phyloP scores from a whole-genome alignment of 2,329 filamentous ascomycete species.

The Sclerotinia sclerotiorum region DNA sequence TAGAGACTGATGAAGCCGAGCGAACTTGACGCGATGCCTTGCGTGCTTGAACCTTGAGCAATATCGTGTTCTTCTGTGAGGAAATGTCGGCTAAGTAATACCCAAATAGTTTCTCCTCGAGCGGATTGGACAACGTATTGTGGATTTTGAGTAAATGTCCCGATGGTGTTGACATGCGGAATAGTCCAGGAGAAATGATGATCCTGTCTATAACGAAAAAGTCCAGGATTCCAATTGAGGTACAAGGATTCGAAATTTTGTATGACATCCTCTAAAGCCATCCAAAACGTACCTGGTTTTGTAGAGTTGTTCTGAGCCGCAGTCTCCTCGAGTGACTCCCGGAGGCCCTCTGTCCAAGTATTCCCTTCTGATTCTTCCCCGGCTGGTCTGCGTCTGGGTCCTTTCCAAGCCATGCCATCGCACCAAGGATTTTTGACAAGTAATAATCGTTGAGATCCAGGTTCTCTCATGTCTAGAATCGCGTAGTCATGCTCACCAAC shows the following conservation, averaged over 20 bases:
- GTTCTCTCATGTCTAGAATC: slow-evolving; percentile 74
- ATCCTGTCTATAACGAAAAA: slow-evolving; percentile 81
- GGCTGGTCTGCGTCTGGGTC: slow-evolving; percentile 39
- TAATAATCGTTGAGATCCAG: slow-evolving; percentile 62
- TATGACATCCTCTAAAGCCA: slow-evolving; percentile 79
- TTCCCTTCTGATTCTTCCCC: slow-evolving; percentile 17
- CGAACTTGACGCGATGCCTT: slow-evolving; percentile 40
- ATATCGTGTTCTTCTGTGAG: slow-evolving; percentile 64
- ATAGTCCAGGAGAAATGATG: slow-evolving; percentile 85
- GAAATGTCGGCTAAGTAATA: slow-evolving; percentile 85
- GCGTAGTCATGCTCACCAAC: slow-evolving; percentile 94
- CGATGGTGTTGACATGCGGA: slow-evolving; percentile 48
- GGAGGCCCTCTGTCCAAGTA: slow-evolving; percentile 32
- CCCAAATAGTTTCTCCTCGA: slow-evolving; percentile 67
- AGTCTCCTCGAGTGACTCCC: slow-evolving; percentile 33
- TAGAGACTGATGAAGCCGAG: slow-evolving; percentile 84
- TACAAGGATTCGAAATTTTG: slow-evolving; percentile 96
- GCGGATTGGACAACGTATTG: slow-evolving; percentile 69
- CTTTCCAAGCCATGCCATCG: slow-evolving; percentile 73
- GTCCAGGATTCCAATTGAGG: slow-evolving; percentile 89
- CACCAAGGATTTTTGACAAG: slow-evolving; percentile 97
- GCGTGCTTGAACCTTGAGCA: slow-evolving; percentile 44
- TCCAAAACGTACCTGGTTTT: slow-evolving; percentile 84
- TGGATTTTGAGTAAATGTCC: slow-evolving; percentile 63
- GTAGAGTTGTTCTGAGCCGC: slow-evolving; percentile 33